phyloP scores from a whole-genome alignment of 139 green algal species.

The Bryopsis sp. region DNA sequence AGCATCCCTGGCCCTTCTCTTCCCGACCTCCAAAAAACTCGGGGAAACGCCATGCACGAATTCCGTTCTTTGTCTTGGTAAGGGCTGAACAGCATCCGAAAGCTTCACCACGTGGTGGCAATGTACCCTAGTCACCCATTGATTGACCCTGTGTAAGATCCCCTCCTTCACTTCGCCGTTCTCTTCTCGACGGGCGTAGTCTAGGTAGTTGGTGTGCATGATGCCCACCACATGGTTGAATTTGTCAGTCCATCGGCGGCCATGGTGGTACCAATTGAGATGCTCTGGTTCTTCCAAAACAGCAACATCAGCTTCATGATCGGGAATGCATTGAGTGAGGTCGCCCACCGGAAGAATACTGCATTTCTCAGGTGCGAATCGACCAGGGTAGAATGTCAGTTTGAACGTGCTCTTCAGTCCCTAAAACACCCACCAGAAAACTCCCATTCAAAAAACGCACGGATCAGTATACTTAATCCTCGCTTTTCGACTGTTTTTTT shows the following conservation, averaged over 20 bases:
- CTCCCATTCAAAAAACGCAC: too few species aligned
- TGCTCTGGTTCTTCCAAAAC: slow-evolving; percentile 99
- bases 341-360: slow-evolving; percentile 95
- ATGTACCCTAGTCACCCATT: slow-evolving; percentile 69
- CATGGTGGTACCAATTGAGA: slow-evolving; percentile 98
- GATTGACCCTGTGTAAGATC: slow-evolving; percentile 56
- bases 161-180: slow-evolving; percentile 58
- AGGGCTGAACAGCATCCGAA: slow-evolving; percentile 86
- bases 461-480: too few species aligned
- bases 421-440: too few species aligned
- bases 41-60: slow-evolving; percentile 94
- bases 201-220: slow-evolving; percentile 99
- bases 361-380: slow-evolving; percentile 74
- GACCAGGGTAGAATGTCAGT: slow-evolving; percentile 85
- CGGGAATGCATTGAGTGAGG: slow-evolving; percentile 86
- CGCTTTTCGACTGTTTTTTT: too few species aligned
- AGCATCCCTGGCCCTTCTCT: slow-evolving; percentile 26
- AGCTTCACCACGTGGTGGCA: slow-evolving; percentile 98
- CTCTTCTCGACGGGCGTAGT: slow-evolving; percentile 85
- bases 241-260: slow-evolving; percentile 91
- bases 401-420: slow-evolving; percentile 84
- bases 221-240: slow-evolving; percentile 96
- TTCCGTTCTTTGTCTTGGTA: slow-evolving; percentile 76
- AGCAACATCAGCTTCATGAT: slow-evolving; percentile 88
- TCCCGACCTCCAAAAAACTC: slow-evolving; percentile 77